These are phyloP conservation scores for Coix lacrymajobi DNA, from an alignment of 176 grass and related monocot genomes.

Conservation along the genomic window DNA sequence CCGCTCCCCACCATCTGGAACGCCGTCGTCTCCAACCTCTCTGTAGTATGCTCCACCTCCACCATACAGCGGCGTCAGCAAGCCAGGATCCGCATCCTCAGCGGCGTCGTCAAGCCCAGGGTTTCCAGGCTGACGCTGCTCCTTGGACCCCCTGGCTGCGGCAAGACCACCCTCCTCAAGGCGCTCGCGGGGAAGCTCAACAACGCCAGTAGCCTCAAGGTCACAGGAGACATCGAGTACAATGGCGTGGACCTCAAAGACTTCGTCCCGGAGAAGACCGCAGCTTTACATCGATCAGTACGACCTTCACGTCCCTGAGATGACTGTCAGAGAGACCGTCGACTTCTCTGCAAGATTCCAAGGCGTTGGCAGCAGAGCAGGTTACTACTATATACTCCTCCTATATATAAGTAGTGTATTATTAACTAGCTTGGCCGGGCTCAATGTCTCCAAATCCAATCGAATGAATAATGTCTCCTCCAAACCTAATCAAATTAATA, in stretches of 20 bases:
- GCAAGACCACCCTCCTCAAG: constrained; percentile 70
- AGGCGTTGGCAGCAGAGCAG: constrained; percentile 21
- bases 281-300: constrained; percentile 62
- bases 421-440: no score
- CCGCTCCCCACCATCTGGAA: constrained; percentile 62
- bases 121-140: constrained; percentile 66
- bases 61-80: background rate
- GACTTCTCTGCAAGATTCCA: constrained; percentile 74
- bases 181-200: constrained; percentile 67
- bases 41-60: background rate
- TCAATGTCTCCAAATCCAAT: background rate
- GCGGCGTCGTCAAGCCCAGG: constrained; percentile 43
- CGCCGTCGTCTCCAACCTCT: constrained; percentile 22
- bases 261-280: constrained; percentile 69
- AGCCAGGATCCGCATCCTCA: constrained; percentile 51
- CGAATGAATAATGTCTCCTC: no score
- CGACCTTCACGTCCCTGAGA: constrained; percentile 60
- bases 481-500: background rate
- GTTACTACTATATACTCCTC: no score
- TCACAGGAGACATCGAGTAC: constrained; percentile 47
- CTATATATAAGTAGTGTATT: no score
- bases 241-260: constrained; percentile 48
- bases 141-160: constrained; percentile 67
- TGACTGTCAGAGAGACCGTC: constrained; percentile 67
- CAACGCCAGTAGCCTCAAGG: constrained; percentile 53